phyloP scores from a whole-genome alignment of 169 alveolate species.

The Cryptosporidium parvum region DNA sequence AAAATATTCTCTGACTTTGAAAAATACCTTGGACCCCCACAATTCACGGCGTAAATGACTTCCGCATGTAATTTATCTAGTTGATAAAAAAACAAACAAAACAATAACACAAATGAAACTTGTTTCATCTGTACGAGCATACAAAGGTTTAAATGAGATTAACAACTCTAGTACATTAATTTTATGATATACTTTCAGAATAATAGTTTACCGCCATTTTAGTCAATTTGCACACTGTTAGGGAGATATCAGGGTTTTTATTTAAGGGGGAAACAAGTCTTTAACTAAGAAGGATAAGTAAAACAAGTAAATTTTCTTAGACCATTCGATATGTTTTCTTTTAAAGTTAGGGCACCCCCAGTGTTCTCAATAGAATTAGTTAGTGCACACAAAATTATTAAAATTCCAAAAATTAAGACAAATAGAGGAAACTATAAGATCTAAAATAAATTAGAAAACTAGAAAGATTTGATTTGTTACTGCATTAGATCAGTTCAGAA shows the following conservation, averaged over 20 bases:
- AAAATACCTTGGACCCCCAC: slow-evolving; percentile 66
- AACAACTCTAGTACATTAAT: neutral
- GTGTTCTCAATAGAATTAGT: neutral
- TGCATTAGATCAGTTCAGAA: too few relatives aligned
- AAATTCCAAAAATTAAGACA: too few relatives aligned
- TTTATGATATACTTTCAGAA: neutral
- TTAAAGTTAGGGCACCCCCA: too few relatives aligned
- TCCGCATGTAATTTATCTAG: neutral
- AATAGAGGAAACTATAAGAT: neutral
- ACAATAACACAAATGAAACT: neutral
- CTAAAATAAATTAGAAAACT: too few relatives aligned
- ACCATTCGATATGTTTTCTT: too few relatives aligned
- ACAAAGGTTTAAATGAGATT: neutral
- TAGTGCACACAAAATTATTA: neutral
- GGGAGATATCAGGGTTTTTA: too few relatives aligned
- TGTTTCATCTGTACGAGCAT: neutral
- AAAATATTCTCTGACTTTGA: slow-evolving; percentile 33
- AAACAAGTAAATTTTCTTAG: neutral
- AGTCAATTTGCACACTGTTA: neutral
- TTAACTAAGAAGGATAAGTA: too few relatives aligned
- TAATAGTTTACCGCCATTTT: neutral
- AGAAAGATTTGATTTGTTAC: too few relatives aligned
- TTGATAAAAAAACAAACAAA: slow-evolving; percentile 1
- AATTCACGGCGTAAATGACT: slow-evolving; percentile 66
- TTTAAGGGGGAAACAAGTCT: neutral